A percentile compares a stretch with the other conserved stretches of the same genome.
Conservation (phyloP, 2,329 filamentous ascomycete species). For the Cadophora sp. region DNA sequence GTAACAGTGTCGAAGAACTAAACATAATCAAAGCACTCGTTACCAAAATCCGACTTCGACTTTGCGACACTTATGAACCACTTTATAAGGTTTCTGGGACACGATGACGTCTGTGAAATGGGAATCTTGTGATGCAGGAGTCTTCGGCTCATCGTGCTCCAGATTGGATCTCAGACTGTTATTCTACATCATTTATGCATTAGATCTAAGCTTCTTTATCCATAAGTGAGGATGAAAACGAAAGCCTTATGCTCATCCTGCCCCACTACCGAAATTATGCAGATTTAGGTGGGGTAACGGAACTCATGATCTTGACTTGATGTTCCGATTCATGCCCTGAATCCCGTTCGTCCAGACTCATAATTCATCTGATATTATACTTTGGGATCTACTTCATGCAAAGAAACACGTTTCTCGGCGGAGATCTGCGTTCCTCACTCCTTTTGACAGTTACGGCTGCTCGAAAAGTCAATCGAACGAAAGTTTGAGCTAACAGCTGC, state of each 20-base stretch:
- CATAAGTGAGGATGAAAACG: neutral
- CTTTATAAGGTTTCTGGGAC: conserved; percentile 13
- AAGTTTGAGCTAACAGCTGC: conserved; percentile 12
- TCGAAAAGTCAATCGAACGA: neutral
- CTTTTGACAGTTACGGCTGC: neutral
- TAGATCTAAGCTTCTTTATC: neutral
- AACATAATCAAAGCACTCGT: conserved; percentile 13
- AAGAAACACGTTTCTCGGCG: conserved; percentile 10
- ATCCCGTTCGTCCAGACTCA: conserved; percentile 7
- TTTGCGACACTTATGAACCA: conserved; percentile 12
- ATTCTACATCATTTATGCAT: conserved; percentile 17
- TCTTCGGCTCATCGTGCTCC: conserved; percentile 10
- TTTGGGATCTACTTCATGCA: conserved; percentile 24
- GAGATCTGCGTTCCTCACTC: neutral
- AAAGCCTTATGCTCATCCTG: conserved; percentile 6
- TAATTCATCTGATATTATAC: conserved; percentile 22
- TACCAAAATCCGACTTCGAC: conserved; percentile 5
- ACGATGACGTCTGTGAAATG: conserved; percentile 12
- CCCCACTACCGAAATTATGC: conserved; percentile 6
- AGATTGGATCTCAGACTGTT: neutral
- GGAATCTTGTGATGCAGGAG: conserved; percentile 17
- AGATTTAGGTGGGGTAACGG: conserved; percentile 1
- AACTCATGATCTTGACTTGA: conserved; percentile 5
- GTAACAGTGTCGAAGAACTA: neutral
- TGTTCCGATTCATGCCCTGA: conserved; percentile 21